Conservation (phyloP, 441 rosid species). For the Isatis lusitanica region DNA sequence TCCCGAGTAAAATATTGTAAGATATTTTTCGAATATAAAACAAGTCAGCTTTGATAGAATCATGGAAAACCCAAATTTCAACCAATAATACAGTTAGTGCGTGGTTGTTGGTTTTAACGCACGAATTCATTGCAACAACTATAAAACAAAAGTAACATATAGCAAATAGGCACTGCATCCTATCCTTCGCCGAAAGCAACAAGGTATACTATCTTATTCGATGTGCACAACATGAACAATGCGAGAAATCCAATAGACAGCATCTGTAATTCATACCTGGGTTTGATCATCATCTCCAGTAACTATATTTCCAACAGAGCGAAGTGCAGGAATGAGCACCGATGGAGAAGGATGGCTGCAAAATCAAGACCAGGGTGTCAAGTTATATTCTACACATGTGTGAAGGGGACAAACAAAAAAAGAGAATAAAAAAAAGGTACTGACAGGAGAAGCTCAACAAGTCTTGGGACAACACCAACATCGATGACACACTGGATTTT, state of each 20-base stretch:
- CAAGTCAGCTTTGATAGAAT: not conserved
- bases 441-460: constrained; percentile 70
- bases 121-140: constrained; percentile 7
- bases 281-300: constrained; percentile 88
- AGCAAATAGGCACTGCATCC: not conserved
- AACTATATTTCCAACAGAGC: constrained; percentile 81
- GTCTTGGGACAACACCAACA: constrained; percentile 68
- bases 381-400: not conserved
- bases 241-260: not conserved
- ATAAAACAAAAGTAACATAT: not conserved
- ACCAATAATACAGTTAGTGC: not conserved
- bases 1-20: not conserved
- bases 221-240: not conserved
- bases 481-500: constrained; percentile 84
- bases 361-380: constrained; percentile 3
- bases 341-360: constrained; percentile 78
- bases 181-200: not conserved
- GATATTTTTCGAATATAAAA: not conserved
- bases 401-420: not conserved
- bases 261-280: constrained; percentile 50
- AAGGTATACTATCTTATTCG: not conserved
- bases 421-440: constrained; percentile 24
- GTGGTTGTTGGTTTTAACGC: not conserved
- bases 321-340: constrained; percentile 90
- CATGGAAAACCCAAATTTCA: not conserved